Evolutionary conservation across 306 rosid species (phyloP).

Genomic region (Quercus dentata): DNA sequence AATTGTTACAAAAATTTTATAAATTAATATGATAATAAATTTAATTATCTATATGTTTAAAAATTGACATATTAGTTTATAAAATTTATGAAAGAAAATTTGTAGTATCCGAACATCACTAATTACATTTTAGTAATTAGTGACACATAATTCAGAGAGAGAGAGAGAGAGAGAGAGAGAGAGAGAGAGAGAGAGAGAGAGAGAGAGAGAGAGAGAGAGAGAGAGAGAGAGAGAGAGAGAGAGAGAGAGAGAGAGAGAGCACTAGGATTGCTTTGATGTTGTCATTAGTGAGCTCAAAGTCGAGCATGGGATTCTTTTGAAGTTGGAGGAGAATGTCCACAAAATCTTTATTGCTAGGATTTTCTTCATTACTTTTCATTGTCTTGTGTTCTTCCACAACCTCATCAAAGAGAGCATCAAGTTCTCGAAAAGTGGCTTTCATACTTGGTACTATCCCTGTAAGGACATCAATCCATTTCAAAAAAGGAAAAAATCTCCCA

Average conservation of each 20-base stretch:
- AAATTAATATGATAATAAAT: too few species aligned
- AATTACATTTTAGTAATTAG: too few species aligned
- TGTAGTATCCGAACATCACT: too few species aligned
- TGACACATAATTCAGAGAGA: too few species aligned
- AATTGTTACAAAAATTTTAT: too few species aligned
- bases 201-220: too few species aligned
- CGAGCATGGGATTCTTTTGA: background rate
- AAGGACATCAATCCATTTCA: constrained; percentile 39
- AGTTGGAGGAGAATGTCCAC: constrained; percentile 23
- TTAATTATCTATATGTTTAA: too few species aligned
- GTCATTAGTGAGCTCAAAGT: constrained; percentile 5
- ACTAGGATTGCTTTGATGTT: constrained; percentile 26
- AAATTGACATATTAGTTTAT: too few species aligned
- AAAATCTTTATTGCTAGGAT: background rate
- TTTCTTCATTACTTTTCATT: background rate
- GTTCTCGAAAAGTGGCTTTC: background rate
- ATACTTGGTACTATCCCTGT: constrained; percentile 16
- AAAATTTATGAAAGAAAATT: too few species aligned
- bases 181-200: too few species aligned
- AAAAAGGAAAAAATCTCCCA: constrained; percentile 35
- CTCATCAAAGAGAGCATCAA: constrained; percentile 29
- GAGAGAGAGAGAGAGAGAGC: constrained; percentile 1
- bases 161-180: too few species aligned
- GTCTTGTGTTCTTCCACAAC: constrained; percentile 26
- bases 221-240: too few species aligned